These are phyloP conservation scores for Talaromyces sp. DNA, from an alignment of 2,329 filamentous ascomycete genomes.

Conservation along the genomic window DNA sequence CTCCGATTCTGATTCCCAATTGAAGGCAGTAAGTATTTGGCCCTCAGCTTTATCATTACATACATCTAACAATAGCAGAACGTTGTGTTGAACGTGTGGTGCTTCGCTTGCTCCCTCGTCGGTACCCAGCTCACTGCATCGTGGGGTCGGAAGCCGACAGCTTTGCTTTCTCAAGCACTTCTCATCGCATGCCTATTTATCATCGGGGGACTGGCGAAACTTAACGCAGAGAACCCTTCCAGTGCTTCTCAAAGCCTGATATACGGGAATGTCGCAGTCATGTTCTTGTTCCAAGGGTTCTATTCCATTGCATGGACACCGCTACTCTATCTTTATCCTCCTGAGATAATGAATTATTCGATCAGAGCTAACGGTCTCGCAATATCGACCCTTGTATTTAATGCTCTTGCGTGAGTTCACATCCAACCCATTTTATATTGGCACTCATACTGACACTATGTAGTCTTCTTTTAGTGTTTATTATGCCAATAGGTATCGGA, in stretches of 20 bases:
- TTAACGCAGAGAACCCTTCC: constrained; percentile 18
- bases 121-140: constrained; percentile 40
- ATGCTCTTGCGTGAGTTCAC: constrained; percentile 17
- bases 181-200: constrained; percentile 41
- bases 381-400: constrained; percentile 24
- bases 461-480: constrained; percentile 1
- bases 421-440: background rate
- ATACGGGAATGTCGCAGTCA: constrained; percentile 43
- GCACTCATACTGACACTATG: background rate
- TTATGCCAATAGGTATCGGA: constrained; percentile 8
- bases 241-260: constrained; percentile 20
- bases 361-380: constrained; percentile 46
- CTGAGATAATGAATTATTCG: constrained; percentile 46
- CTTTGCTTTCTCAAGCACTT: constrained; percentile 30
- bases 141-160: constrained; percentile 43
- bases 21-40: constrained; percentile 22
- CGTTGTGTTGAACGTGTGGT: constrained; percentile 49
- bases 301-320: constrained; percentile 50
- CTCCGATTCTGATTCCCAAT: constrained; percentile 37
- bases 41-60: no score
- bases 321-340: constrained; percentile 44
- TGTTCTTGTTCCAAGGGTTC: constrained; percentile 49
- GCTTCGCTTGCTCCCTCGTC: constrained; percentile 35
- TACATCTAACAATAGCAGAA: constrained; percentile 24
- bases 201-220: constrained; percentile 46